These are phyloP conservation scores for Boletus tomentosulus DNA, from an alignment of 768 basidiomycete genomes.

Conservation along the genomic window DNA sequence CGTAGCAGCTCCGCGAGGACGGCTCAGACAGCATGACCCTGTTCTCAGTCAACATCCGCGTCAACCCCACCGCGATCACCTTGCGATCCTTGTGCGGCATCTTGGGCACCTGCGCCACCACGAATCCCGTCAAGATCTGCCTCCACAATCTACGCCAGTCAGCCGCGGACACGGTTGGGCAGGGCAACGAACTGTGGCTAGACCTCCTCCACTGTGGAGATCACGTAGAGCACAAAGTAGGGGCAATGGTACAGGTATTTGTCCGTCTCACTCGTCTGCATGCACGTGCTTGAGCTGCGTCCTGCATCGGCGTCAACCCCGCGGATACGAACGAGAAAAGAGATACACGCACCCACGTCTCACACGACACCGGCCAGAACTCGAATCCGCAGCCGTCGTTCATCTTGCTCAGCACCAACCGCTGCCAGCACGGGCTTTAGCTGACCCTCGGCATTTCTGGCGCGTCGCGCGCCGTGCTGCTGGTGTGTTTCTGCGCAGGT, in stretches of 20 bases:
- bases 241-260: slow-evolving; percentile 82
- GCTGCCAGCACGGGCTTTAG: slow-evolving; percentile 74
- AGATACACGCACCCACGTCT: slow-evolving; percentile 50
- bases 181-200: slow-evolving; percentile 61
- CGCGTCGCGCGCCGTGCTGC: slow-evolving; percentile 59
- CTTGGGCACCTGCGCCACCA: slow-evolving; percentile 78
- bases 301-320: slow-evolving; percentile 33
- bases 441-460: slow-evolving; percentile 69
- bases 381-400: slow-evolving; percentile 94
- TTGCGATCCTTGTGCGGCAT: slow-evolving; percentile 83
- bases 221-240: slow-evolving; percentile 71
- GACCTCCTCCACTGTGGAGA: slow-evolving; percentile 74
- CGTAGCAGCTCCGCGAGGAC: slow-evolving; percentile 61
- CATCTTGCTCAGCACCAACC: slow-evolving; percentile 79
- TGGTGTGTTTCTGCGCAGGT: slow-evolving; percentile 84
- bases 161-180: background rate
- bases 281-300: slow-evolving; percentile 62
- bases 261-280: slow-evolving; percentile 88
- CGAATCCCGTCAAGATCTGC: slow-evolving; percentile 70
- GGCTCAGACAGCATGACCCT: slow-evolving; percentile 64
- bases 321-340: background rate
- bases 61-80: slow-evolving; percentile 74
- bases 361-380: slow-evolving; percentile 75
- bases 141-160: slow-evolving; percentile 59
- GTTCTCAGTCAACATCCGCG: slow-evolving; percentile 74